phyloP scores from a whole-genome alignment of 345 rosid genomes.

The Salix brachista region DNA sequence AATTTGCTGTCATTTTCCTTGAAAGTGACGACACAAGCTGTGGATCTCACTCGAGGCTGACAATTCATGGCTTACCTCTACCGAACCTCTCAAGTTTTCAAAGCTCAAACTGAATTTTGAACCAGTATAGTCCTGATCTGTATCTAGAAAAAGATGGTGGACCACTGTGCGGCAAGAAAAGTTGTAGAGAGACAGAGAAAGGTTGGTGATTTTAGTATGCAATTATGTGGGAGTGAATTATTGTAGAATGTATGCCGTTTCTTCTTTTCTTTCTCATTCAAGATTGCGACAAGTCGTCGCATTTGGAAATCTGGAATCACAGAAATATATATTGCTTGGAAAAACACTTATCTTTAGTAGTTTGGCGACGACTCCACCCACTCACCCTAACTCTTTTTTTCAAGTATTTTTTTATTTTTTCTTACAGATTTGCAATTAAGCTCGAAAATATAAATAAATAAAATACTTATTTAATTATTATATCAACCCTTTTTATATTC shows the following conservation, averaged over 20 bases:
- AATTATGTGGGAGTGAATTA: not conserved
- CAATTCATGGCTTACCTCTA: not conserved
- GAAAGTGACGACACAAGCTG: not conserved
- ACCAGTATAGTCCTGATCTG: not conserved
- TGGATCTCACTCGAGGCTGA: not conserved
- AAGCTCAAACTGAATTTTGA: not conserved
- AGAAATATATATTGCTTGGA: not conserved
- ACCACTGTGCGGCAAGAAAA: not conserved
- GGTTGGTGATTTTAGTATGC: not conserved
- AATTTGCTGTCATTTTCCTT: not conserved
- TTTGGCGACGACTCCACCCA: too few relatives aligned
- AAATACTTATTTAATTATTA: too few relatives aligned
- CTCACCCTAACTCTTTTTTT: too few relatives aligned
- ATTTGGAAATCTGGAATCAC: not conserved
- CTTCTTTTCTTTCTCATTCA: not conserved
- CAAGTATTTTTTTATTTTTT: too few relatives aligned
- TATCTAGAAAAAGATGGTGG: not conserved
- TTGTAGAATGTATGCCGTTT: not conserved
- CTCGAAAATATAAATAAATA: too few relatives aligned
- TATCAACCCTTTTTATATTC: too few relatives aligned
- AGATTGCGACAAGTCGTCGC: not conserved
- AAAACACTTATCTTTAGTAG: not conserved
- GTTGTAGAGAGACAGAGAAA: not conserved
- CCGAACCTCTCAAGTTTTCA: not conserved
- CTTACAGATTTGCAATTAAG: too few relatives aligned